Conservation (phyloP, 1,139 yeast species). For the Pichia sp. region DNA sequence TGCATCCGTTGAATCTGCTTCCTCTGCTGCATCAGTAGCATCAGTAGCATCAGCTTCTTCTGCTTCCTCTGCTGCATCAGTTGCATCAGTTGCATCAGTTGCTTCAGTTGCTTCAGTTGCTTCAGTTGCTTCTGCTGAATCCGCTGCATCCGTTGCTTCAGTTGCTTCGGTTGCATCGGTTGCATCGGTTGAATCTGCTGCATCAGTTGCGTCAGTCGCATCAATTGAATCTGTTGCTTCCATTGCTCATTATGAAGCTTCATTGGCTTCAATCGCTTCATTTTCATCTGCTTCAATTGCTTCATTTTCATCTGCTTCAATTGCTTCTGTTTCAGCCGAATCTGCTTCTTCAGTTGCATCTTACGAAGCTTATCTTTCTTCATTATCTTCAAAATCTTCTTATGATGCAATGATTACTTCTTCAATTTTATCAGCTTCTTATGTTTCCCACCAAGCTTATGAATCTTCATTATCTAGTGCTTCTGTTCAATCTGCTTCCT, state of each 20-base stretch:
- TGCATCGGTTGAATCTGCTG: slow-evolving; percentile 20
- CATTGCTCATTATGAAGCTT: slow-evolving; percentile 16
- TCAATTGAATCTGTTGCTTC: slow-evolving; percentile 26
- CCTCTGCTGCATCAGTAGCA: slow-evolving; percentile 11
- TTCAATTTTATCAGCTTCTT: slow-evolving; percentile 7
- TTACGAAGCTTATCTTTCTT: slow-evolving; percentile 2
- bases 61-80: slow-evolving; percentile 13
- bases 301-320: slow-evolving; percentile 16
- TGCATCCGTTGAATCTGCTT: slow-evolving; percentile 8
- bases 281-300: slow-evolving; percentile 15
- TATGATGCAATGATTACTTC: too few relatives aligned
- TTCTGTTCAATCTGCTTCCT: slow-evolving; percentile 21
- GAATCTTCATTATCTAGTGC: slow-evolving; percentile 20
- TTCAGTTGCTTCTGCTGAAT: slow-evolving; percentile 14
- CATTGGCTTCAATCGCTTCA: slow-evolving; percentile 16
- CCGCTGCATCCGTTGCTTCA: slow-evolving; percentile 14
- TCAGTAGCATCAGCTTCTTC: slow-evolving; percentile 6
- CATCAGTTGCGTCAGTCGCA: slow-evolving; percentile 17
- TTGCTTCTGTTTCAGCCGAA: slow-evolving; percentile 11
- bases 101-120: slow-evolving; percentile 15
- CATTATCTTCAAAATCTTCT: too few relatives aligned
- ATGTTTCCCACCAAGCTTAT: slow-evolving; percentile 5
- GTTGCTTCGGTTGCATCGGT: slow-evolving; percentile 26
- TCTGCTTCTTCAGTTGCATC: slow-evolving; percentile 22
- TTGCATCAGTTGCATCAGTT: slow-evolving; percentile 16